phyloP scores from a whole-genome alignment of 208 protist genomes.

The Porcisia deanei region DNA sequence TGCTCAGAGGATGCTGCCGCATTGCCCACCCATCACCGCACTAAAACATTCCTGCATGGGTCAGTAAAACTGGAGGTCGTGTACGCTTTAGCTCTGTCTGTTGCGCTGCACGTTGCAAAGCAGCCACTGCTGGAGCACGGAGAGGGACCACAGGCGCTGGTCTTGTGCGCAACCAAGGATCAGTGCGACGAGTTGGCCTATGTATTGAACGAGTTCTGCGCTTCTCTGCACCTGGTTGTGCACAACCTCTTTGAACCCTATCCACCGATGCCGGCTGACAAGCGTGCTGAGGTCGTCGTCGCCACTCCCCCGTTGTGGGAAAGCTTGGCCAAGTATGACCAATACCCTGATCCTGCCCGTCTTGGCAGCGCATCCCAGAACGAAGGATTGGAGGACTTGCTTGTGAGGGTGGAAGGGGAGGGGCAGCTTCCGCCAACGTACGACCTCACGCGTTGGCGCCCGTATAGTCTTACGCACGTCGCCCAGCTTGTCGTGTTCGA shows the following conservation, averaged over 20 bases:
- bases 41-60: slow-evolving; percentile 25
- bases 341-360: neutral
- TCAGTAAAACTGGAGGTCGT: slow-evolving; percentile 69
- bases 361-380: slow-evolving; percentile 1
- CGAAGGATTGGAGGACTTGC: slow-evolving; percentile 60
- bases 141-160: slow-evolving; percentile 65
- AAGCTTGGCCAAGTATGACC: slow-evolving; percentile 34
- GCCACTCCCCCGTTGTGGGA: slow-evolving; percentile 75
- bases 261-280: slow-evolving; percentile 54
- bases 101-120: slow-evolving; percentile 59
- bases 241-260: slow-evolving; percentile 82
- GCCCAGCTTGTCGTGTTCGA: slow-evolving; percentile 67
- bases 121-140: slow-evolving; percentile 61
- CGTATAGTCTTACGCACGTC: slow-evolving; percentile 56
- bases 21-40: slow-evolving; percentile 1
- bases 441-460: slow-evolving; percentile 59
- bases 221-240: slow-evolving; percentile 68
- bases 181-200: slow-evolving; percentile 68
- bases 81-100: slow-evolving; percentile 53
- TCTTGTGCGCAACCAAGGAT: slow-evolving; percentile 74
- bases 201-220: slow-evolving; percentile 49
- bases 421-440: slow-evolving; percentile 41
- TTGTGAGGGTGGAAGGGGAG: slow-evolving; percentile 37
- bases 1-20: slow-evolving; percentile 1
- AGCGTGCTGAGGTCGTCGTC: slow-evolving; percentile 76